Evolutionary conservation across 2,329 filamentous ascomycete genomes (phyloP).

Genomic region (Phialophora chinensis): DNA sequence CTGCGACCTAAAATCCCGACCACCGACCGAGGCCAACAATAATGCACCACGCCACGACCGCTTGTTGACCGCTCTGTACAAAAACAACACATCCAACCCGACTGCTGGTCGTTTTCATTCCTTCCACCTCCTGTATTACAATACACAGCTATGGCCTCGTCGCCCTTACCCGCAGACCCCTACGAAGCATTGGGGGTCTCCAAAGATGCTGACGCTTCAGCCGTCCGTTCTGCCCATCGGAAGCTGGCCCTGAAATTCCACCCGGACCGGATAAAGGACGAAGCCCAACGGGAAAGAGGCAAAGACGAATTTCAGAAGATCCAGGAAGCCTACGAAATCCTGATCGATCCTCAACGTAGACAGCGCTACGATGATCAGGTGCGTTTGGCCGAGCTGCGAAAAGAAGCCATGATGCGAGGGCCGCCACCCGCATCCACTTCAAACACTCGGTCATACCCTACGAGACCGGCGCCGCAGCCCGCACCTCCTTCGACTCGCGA

Average conservation of each 20-base stretch:
- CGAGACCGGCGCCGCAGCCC: constrained; percentile 32
- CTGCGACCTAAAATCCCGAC: constrained; percentile 18
- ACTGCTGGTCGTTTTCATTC: constrained; percentile 10
- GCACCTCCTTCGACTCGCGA: constrained; percentile 42
- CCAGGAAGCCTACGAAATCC: constrained; percentile 88
- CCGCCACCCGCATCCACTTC: constrained; percentile 31
- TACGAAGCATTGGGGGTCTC: constrained; percentile 77
- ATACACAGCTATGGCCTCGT: constrained; percentile 28
- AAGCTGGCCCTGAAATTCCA: constrained; percentile 89
- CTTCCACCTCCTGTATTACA: constrained; percentile 18
- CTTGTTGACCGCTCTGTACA: constrained; percentile 35
- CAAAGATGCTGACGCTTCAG: constrained; percentile 70
- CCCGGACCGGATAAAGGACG: constrained; percentile 87
- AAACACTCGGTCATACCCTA: constrained; percentile 33
- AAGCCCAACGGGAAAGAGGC: constrained; percentile 75
- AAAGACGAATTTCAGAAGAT: constrained; percentile 90
- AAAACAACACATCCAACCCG: constrained; percentile 27
- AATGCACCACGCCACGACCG: constrained; percentile 31
- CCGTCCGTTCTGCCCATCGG: constrained; percentile 80
- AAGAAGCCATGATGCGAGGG: constrained; percentile 58
- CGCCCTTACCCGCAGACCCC: constrained; percentile 65
- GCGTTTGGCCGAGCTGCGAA: constrained; percentile 69
- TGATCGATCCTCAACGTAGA: constrained; percentile 77
- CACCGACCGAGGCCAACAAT: constrained; percentile 29
- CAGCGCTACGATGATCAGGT: constrained; percentile 78